A percentile compares a stretch with the other conserved stretches of the same genome.
Evolutionary conservation across 2,329 filamentous ascomycete species (phyloP).

Genomic region (Epichloe sp.): DNA sequence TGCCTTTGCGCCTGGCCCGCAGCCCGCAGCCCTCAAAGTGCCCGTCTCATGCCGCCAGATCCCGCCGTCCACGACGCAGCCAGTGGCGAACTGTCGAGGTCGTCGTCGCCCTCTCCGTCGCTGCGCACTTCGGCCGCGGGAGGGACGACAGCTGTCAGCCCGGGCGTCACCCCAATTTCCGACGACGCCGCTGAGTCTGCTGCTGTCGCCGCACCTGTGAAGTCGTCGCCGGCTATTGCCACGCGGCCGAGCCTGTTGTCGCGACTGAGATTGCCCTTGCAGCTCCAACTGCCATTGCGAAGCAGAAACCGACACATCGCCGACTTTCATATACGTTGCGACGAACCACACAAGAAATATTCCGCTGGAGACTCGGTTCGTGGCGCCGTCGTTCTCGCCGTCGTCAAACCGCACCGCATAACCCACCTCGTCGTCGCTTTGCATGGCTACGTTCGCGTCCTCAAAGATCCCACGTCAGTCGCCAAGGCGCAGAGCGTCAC

Average conservation of each 20-base stretch:
- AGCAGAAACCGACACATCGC: constrained; percentile 50
- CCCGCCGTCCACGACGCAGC: constrained; percentile 7
- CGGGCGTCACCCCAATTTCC: constrained; percentile 1
- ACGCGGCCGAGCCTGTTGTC: constrained; percentile 32
- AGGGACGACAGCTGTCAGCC: neutral
- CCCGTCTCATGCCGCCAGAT: constrained; percentile 13
- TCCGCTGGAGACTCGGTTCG: constrained; percentile 60
- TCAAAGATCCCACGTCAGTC: constrained; percentile 51
- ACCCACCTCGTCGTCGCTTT: constrained; percentile 69
- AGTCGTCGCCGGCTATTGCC: constrained; percentile 11
- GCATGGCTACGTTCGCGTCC: constrained; percentile 68
- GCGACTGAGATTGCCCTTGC: constrained; percentile 32
- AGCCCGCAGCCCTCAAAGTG: constrained; percentile 2
- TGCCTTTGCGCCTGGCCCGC: constrained; percentile 6
- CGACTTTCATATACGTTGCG: constrained; percentile 66
- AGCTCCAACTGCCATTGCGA: constrained; percentile 33
- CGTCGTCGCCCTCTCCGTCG: constrained; percentile 10
- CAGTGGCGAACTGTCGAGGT: constrained; percentile 10
- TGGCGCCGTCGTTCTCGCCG: constrained; percentile 58
- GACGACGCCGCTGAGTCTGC: constrained; percentile 18
- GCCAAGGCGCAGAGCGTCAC: constrained; percentile 35
- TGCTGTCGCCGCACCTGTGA: constrained; percentile 9
- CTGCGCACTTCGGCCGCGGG: neutral
- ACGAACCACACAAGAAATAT: constrained; percentile 69
- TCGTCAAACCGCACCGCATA: constrained; percentile 61